These are phyloP conservation scores for Aspergillus sp. DNA, from an alignment of 2,329 filamentous ascomycete genomes.

Conservation along the genomic window DNA sequence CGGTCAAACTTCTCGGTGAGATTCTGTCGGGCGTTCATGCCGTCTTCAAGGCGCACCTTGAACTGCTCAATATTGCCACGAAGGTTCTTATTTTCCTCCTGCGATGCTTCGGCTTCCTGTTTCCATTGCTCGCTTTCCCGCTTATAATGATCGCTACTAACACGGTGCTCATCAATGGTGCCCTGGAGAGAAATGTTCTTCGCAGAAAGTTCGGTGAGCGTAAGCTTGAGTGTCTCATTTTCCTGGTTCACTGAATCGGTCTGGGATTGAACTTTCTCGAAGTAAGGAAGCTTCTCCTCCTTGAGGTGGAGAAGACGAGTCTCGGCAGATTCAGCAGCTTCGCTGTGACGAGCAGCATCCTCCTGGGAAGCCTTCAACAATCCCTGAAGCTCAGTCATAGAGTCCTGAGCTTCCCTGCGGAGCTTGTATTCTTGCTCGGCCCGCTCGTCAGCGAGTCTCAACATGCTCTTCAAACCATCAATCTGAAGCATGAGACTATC, in stretches of 20 bases:
- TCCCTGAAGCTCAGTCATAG: conserved; percentile 66
- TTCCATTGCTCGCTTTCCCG: conserved; percentile 53
- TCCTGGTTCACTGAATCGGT: conserved; percentile 64
- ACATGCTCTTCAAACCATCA: conserved; percentile 64
- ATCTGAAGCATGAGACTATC: conserved; percentile 54
- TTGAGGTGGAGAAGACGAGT: conserved; percentile 59
- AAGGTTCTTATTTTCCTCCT: conserved; percentile 65
- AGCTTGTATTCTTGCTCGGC: conserved; percentile 60
- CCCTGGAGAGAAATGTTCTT: conserved; percentile 59
- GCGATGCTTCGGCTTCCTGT: conserved; percentile 44
- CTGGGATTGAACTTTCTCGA: conserved; percentile 61
- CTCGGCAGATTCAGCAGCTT: conserved; percentile 59
- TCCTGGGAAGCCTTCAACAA: conserved; percentile 64
- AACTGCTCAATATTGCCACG: conserved; percentile 69
- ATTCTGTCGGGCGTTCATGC: conserved; percentile 73
- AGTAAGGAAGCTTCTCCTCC: conserved; percentile 65
- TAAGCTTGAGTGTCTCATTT: conserved; percentile 53
- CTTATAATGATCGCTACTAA: conserved; percentile 56
- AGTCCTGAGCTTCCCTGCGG: conserved; percentile 66
- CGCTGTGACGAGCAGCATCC: conserved; percentile 42
- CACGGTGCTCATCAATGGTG: conserved; percentile 60
- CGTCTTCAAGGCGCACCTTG: conserved; percentile 76
- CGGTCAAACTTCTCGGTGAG: conserved; percentile 81
- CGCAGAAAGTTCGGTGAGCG: conserved; percentile 49
- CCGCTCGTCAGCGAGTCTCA: conserved; percentile 59